phyloP scores from a whole-genome alignment of 192 early-diverging fungal genomes.

The Backusella circina region DNA sequence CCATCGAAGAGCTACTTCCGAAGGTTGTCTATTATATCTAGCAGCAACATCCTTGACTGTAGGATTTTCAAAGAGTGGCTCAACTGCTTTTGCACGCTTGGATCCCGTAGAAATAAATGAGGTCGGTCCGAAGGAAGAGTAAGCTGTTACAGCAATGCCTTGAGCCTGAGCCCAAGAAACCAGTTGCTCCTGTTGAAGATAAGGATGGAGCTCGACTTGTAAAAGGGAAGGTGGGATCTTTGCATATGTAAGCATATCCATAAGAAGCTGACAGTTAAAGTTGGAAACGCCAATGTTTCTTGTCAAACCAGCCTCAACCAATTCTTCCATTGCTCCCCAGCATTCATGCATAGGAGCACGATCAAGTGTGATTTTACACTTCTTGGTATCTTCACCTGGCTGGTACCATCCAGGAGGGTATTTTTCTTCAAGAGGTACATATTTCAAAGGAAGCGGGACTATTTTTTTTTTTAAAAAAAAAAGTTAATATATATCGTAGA shows the following conservation, averaged over 20 bases:
- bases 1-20: constrained; percentile 65
- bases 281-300: constrained; percentile 72
- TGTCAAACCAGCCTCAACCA: constrained; percentile 55
- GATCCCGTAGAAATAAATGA: constrained; percentile 22
- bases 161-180: constrained; percentile 55
- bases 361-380: constrained; percentile 22
- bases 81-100: constrained; percentile 26
- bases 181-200: constrained; percentile 60
- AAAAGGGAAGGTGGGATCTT: not conserved
- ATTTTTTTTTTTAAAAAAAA: not conserved
- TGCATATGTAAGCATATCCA: constrained; percentile 56
- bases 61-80: constrained; percentile 45
- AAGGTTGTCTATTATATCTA: constrained; percentile 45
- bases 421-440: constrained; percentile 33
- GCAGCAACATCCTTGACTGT: constrained; percentile 49
- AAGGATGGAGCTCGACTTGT: constrained; percentile 67
- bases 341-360: constrained; percentile 53
- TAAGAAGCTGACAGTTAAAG: constrained; percentile 40
- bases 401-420: constrained; percentile 47
- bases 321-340: constrained; percentile 70
- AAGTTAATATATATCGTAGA: not conserved
- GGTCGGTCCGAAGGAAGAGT: constrained; percentile 65
- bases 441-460: constrained; percentile 49
- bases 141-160: constrained; percentile 64
- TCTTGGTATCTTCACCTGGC: constrained; percentile 20